Evolutionary conservation across 78 protist genomes (phyloP), one percentile per base, ranked within the genome.

Genomic region (Dictyostelium purpureum): DNA sequence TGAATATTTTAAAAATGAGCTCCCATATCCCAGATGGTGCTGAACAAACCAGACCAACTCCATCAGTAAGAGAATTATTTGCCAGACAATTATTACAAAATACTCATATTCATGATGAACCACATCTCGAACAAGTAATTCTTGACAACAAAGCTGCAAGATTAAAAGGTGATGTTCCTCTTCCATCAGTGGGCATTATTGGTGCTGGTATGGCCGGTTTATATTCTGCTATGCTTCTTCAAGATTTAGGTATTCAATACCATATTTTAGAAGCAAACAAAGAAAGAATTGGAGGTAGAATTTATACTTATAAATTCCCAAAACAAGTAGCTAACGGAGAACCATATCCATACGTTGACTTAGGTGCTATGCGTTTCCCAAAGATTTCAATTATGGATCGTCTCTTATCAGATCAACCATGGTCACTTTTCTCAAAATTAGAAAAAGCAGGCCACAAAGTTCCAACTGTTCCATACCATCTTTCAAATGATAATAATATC

Each of bases 131-230:
- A 12, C 33, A 38, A 63, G 4, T 63, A 1, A 63, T 63, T 31
- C 11, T 6, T 10, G 33, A 63, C 12, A 28, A 33, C 18, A 63
- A 35, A 33, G 6, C 43, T 11, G 33, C 26, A 31, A 35, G 37
- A 18, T 31, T 37, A 12, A 63, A 33, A 33, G 71, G 38, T 4
- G 2, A 38, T 18, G 28, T 19, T 37, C n/a, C 33, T 11, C 21
- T 16, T 7, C 6, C 38, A 1, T 65, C 14, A 0, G 76, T 79
- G 35, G 88, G 88, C 65, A 65, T 79, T 16, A 59, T 79, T 14
- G 88, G 88, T 33, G 75, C 77, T 7, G 88, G 88, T 65, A 79
- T 79, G 74, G 33, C 88, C 19, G 88, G 88, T 35, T 49, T 79
- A 7, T 79, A 79, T 70, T 37, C 88, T 35, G 69, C 69, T 14